Evolutionary conservation across 805 yeast genomes (phyloP).

Genomic region (Metschnikowia rubicola): DNA sequence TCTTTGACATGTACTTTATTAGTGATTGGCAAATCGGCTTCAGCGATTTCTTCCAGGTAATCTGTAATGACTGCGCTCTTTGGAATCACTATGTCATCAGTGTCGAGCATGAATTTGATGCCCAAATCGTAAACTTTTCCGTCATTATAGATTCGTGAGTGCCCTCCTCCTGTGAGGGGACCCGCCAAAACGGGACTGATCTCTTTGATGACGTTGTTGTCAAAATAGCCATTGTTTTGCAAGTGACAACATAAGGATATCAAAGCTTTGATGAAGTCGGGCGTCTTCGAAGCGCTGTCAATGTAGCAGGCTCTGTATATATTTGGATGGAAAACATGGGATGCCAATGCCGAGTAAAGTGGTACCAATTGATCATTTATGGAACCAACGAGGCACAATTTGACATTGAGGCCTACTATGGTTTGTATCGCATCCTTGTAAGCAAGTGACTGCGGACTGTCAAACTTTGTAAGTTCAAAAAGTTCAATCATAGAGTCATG

Average conservation of each 20-base stretch:
- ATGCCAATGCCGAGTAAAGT: slow-evolving; percentile 78
- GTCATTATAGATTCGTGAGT: slow-evolving; percentile 83
- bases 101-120: slow-evolving; percentile 67
- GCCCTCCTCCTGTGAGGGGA: slow-evolving; percentile 92
- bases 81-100: slow-evolving; percentile 55
- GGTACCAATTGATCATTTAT: slow-evolving; percentile 95
- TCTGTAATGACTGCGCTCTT: slow-evolving; percentile 10
- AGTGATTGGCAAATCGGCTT: slow-evolving; percentile 25
- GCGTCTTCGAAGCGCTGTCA: slow-evolving; percentile 76
- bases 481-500: slow-evolving; percentile 81
- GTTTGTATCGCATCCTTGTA: slow-evolving; percentile 64
- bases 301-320: slow-evolving; percentile 85
- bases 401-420: slow-evolving; percentile 66
- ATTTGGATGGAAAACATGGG: slow-evolving; percentile 84
- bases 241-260: slow-evolving; percentile 71
- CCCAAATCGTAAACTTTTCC: slow-evolving; percentile 81
- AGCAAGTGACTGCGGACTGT: slow-evolving; percentile 66
- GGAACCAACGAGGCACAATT: slow-evolving; percentile 80
- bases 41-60: slow-evolving; percentile 2
- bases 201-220: slow-evolving; percentile 83
- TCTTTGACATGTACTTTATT: slow-evolving; percentile 38
- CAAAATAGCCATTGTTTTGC: slow-evolving; percentile 74
- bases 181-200: slow-evolving; percentile 68
- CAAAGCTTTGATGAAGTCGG: slow-evolving; percentile 71
- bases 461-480: slow-evolving; percentile 81